phyloP scores from a whole-genome alignment of 108 stramenopile species.

The Epithemia pelagica region DNA sequence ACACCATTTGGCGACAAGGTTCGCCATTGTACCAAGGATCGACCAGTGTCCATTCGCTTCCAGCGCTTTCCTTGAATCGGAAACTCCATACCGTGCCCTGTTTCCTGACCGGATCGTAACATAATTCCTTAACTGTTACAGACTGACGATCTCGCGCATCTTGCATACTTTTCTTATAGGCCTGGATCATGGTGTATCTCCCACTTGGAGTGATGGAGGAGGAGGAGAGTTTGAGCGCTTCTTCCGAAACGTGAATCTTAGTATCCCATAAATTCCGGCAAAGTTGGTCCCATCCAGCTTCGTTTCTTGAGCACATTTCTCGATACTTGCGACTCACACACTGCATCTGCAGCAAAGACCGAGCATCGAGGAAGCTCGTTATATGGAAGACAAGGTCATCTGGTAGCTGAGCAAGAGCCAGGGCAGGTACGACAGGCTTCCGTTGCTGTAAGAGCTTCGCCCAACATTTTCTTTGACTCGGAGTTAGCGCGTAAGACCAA shows the following conservation, averaged over 20 bases:
- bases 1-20: slow-evolving; percentile 62
- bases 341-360: slow-evolving; percentile 21
- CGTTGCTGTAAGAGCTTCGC: neutral
- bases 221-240: slow-evolving; percentile 19
- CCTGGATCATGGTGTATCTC: neutral
- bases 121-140: slow-evolving; percentile 42
- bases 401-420: slow-evolving; percentile 15
- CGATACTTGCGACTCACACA: slow-evolving; percentile 18
- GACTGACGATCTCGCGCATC: slow-evolving; percentile 41
- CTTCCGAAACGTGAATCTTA: slow-evolving; percentile 45
- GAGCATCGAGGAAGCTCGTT: slow-evolving; percentile 28
- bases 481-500: neutral
- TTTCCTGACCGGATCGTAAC: slow-evolving; percentile 38
- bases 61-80: slow-evolving; percentile 74
- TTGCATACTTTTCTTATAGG: neutral
- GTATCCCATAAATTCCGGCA: slow-evolving; percentile 46
- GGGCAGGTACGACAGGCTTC: neutral
- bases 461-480: neutral
- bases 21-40: slow-evolving; percentile 59
- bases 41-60: slow-evolving; percentile 60
- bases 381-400: slow-evolving; percentile 28
- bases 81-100: slow-evolving; percentile 60
- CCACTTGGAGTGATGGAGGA: no score
- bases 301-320: slow-evolving; percentile 24
- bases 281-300: slow-evolving; percentile 55